Evolutionary conservation across 1,284 basidiomycete genomes (phyloP).

Genomic region (Sanghuangporus sanghuang): DNA sequence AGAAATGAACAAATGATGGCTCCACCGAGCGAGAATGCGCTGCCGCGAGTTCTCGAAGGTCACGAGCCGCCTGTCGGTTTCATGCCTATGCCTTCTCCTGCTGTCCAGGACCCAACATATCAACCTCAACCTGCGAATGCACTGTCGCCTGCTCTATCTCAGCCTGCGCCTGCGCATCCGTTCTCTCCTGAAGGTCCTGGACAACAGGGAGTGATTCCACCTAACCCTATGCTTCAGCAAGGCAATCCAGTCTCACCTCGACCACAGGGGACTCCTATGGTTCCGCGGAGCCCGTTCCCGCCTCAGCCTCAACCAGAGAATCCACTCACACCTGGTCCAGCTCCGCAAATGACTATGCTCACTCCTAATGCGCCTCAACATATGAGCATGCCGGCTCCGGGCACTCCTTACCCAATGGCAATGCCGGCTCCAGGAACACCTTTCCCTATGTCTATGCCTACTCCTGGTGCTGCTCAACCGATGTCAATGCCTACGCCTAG

Average conservation of each 20-base stretch:
- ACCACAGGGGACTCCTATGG: background rate
- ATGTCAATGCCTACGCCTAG: background rate
- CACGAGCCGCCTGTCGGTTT: conserved; percentile 4
- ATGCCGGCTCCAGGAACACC: background rate
- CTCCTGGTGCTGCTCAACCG: background rate
- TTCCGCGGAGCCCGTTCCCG: background rate
- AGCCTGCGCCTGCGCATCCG: background rate
- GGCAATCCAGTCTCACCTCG: background rate
- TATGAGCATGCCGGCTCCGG: background rate
- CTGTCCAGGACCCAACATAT: background rate
- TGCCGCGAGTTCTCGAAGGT: background rate
- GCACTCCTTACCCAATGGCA: background rate
- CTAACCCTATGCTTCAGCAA: background rate
- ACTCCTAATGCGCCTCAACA: background rate
- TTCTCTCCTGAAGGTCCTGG: background rate
- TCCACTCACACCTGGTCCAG: background rate
- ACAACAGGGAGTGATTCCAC: background rate
- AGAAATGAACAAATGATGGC: background rate
- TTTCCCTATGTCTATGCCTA: background rate
- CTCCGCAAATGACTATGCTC: background rate
- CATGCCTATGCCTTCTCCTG: conserved; percentile 1
- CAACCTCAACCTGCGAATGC: conserved; percentile 5
- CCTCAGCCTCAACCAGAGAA: background rate
- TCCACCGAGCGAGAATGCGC: background rate
- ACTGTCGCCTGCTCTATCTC: background rate